Percentiles rank a stretch among this genome's conserved stretches.
phyloP scores from a whole-genome alignment of 2,329 filamentous ascomycete genomes.

The Drechslerella coelobrocha region DNA sequence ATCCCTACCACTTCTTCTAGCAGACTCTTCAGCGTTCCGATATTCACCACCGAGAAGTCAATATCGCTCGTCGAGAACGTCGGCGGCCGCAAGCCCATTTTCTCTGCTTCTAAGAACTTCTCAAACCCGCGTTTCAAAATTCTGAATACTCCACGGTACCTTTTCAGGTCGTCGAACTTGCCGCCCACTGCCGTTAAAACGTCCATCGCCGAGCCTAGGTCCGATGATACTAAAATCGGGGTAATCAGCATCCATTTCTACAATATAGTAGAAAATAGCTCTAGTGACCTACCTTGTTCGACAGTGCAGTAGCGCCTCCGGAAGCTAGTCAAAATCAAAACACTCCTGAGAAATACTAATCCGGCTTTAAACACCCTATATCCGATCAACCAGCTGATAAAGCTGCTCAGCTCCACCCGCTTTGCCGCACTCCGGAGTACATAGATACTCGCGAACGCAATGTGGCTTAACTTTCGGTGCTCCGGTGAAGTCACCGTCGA shows the following conservation, averaged over 20 bases:
- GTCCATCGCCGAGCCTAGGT: conserved; percentile 47
- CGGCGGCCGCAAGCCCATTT: conserved; percentile 42
- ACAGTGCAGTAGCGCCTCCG: conserved; percentile 48
- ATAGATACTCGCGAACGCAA: conserved; percentile 48
- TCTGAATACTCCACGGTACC: conserved; percentile 46
- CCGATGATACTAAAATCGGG: conserved; percentile 28
- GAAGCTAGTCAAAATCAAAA: conserved; percentile 41
- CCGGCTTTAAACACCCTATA: conserved; percentile 50
- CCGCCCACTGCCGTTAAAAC: conserved; percentile 40
- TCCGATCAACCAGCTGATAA: conserved; percentile 46
- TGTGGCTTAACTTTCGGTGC: conserved; percentile 43
- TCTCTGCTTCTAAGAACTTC: conserved; percentile 47
- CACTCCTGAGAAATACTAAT: conserved; percentile 41
- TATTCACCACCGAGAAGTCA: conserved; percentile 46
- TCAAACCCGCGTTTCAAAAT: conserved; percentile 46
- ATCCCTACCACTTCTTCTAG: conserved; percentile 47
- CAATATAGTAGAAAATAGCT: neutral
- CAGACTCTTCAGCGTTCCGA: conserved; percentile 39
- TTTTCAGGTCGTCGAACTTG: conserved; percentile 49
- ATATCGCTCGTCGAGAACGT: conserved; percentile 40
- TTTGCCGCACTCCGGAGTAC: conserved; percentile 46
- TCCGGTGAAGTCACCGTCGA: conserved; percentile 27
- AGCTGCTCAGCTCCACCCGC: conserved; percentile 41
- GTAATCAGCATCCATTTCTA: neutral
- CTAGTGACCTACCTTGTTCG: conserved; percentile 48